Percentiles rank a stretch among this genome's conserved stretches.
phyloP scores from a whole-genome alignment of 176 grass and related monocot genomes.

The Aechmea fasciata region DNA sequence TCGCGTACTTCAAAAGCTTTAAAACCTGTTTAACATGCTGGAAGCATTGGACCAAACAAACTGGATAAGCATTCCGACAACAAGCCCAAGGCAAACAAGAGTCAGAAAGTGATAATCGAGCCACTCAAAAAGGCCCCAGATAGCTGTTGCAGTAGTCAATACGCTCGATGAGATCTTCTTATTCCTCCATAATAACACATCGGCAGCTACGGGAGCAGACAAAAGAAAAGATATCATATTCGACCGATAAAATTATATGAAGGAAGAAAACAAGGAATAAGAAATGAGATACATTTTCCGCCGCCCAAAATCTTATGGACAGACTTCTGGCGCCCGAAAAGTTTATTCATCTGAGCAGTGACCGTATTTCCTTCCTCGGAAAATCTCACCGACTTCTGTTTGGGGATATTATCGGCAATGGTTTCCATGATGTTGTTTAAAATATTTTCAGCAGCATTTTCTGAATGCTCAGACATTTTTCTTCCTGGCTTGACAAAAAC shows the following conservation, averaged over 20 bases:
- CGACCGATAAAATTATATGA: neutral
- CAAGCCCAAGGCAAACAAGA: slow-evolving; percentile 36
- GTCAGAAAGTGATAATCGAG: slow-evolving; percentile 74
- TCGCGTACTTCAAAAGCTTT: neutral
- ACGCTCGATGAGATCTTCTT: slow-evolving; percentile 86
- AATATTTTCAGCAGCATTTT: slow-evolving; percentile 37
- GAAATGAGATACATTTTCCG: slow-evolving; percentile 43
- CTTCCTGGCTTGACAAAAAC: neutral
- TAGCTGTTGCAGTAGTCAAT: slow-evolving; percentile 49
- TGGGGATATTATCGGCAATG: slow-evolving; percentile 45
- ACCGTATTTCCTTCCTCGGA: slow-evolving; percentile 28
- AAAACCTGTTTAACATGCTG: slow-evolving; percentile 37
- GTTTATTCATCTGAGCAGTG: slow-evolving; percentile 37
- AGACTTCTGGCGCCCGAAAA: slow-evolving; percentile 36
- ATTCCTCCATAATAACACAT: slow-evolving; percentile 88
- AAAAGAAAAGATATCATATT: neutral
- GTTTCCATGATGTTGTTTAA: slow-evolving; percentile 45
- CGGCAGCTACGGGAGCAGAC: slow-evolving; percentile 42
- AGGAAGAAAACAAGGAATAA: slow-evolving; percentile 10
- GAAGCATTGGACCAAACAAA: slow-evolving; percentile 55
- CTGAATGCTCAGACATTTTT: slow-evolving; percentile 41
- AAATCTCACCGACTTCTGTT: slow-evolving; percentile 37
- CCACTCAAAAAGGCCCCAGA: slow-evolving; percentile 87
- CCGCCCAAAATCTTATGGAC: slow-evolving; percentile 61
- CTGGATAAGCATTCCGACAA: slow-evolving; percentile 64